These are phyloP conservation scores for Fusarium chuoi DNA, from an alignment of 2,329 filamentous ascomycete genomes.

Conservation along the genomic window DNA sequence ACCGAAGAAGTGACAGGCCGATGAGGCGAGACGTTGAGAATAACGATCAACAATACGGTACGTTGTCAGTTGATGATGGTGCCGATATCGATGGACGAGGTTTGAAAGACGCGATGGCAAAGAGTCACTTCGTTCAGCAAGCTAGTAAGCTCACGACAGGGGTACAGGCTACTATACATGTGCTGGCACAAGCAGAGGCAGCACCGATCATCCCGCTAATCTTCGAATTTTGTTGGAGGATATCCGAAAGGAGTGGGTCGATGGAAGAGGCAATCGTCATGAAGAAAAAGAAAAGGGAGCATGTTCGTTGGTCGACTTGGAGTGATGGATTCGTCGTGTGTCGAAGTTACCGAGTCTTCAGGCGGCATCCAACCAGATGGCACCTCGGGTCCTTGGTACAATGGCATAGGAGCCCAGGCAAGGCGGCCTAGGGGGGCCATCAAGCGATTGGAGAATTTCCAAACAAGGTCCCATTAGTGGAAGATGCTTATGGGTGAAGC, in stretches of 20 bases:
- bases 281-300: not conserved
- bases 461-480: not conserved
- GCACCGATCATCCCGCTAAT: not conserved
- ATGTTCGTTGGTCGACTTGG: not conserved
- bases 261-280: not conserved
- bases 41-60: not conserved
- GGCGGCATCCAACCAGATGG: not conserved
- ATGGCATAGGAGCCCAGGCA: not conserved
- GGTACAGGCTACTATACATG: conserved; percentile 3
- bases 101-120: not conserved
- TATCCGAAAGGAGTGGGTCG: not conserved
- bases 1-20: not conserved
- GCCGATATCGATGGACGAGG: not conserved
- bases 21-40: not conserved
- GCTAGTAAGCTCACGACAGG: conserved; percentile 12
- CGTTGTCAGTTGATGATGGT: not conserved
- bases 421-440: not conserved
- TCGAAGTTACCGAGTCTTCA: not conserved
- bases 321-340: not conserved
- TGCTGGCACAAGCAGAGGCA: not conserved
- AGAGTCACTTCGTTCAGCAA: not conserved
- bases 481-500: not conserved
- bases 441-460: not conserved
- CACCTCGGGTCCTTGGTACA: not conserved
- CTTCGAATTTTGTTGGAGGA: not conserved